Evolutionary conservation across 2,329 filamentous ascomycete species (phyloP).

Genomic region (Trichoderma cornu-damae): DNA sequence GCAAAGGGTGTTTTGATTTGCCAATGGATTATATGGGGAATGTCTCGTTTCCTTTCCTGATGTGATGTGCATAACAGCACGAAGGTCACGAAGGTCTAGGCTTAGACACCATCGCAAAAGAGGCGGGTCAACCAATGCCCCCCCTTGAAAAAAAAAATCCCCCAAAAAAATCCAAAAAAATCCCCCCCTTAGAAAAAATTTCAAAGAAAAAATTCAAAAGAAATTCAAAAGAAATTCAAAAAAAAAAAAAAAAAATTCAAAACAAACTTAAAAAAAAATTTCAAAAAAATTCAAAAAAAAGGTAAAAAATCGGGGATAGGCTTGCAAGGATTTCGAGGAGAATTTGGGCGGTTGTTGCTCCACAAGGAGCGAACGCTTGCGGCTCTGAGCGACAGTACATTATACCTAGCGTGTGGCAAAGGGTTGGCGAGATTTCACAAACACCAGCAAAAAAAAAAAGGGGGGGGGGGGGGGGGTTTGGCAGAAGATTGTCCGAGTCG

Average conservation of each 20-base stretch:
- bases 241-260: too few species aligned
- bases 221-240: too few species aligned
- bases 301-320: not conserved
- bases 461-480: not conserved
- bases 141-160: too few species aligned
- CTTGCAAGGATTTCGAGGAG: not conserved
- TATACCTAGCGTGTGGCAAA: not conserved
- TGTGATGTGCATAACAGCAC: not conserved
- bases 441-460: not conserved
- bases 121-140: not conserved
- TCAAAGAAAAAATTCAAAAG: too few species aligned
- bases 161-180: too few species aligned
- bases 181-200: too few species aligned
- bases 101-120: not conserved
- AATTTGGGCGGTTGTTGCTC: too few species aligned
- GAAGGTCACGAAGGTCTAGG: not conserved
- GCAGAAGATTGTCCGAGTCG: not conserved
- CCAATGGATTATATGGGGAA: not conserved
- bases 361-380: not conserved
- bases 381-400: not conserved
- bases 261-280: too few species aligned
- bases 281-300: too few species aligned
- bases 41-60: not conserved
- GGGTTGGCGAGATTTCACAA: not conserved
- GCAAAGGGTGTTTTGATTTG: not conserved